Conservation (phyloP, 2,329 filamentous ascomycete genomes). For the Colletotrichum sp. region DNA sequence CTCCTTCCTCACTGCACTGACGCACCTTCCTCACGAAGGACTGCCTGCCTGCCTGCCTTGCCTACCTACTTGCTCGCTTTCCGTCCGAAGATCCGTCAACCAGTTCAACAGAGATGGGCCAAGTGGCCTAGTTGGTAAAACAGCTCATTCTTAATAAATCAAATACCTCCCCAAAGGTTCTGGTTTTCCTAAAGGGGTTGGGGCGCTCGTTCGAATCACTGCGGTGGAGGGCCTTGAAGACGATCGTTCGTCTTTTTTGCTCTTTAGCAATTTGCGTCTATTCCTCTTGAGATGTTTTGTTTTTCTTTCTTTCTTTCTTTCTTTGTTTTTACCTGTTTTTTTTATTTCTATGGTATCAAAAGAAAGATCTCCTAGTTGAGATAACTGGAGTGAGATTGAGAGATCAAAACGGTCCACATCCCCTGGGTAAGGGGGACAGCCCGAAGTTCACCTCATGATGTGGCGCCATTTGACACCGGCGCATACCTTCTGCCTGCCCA, state of each 20-base stretch:
- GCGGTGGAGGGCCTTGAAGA: neutral
- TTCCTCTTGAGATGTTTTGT: neutral
- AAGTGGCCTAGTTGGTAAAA: neutral
- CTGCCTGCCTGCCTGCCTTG: too few species aligned
- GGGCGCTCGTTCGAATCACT: neutral
- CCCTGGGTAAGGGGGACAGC: neutral
- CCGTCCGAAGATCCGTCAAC: neutral
- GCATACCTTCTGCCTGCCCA: neutral
- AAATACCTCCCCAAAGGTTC: neutral
- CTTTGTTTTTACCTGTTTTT: neutral
- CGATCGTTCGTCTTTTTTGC: neutral
- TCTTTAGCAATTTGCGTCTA: neutral
- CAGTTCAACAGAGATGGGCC: neutral
- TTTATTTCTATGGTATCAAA: neutral
- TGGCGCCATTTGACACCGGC: neutral
- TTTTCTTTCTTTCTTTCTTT: neutral
- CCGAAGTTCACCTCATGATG: neutral
- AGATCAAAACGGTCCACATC: neutral
- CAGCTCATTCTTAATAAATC: neutral
- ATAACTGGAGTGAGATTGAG: neutral
- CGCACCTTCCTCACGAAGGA: neutral
- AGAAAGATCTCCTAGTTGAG: neutral
- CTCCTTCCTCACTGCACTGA: neutral
- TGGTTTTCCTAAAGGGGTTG: neutral
- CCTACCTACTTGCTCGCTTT: neutral